Evolutionary conservation across 148 eudicot genomes (phyloP).

Genomic region (Dianthus caryophyllus): DNA sequence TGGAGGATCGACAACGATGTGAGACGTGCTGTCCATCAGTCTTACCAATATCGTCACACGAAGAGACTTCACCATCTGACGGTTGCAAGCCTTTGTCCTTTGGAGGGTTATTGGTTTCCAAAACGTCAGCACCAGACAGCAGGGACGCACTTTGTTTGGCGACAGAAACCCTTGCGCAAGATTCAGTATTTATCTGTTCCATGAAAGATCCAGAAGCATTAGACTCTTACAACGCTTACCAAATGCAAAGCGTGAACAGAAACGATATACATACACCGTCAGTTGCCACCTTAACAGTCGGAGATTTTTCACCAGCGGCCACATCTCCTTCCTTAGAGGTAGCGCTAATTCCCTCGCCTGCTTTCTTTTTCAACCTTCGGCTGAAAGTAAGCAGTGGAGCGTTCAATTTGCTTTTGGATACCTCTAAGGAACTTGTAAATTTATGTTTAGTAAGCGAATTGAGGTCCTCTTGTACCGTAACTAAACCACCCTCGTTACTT

Average conservation of each 20-base stretch:
- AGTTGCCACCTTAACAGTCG: conserved; percentile 10
- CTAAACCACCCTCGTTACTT: conserved; percentile 15
- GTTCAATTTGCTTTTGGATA: conserved; percentile 20
- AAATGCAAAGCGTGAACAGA: conserved; percentile 7
- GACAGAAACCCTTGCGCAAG: conserved; percentile 12
- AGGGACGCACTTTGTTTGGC: conserved; percentile 17
- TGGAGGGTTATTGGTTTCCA: background rate
- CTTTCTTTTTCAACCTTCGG: conserved; percentile 44
- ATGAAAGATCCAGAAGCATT: conserved; percentile 18
- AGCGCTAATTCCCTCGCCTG: conserved; percentile 15
- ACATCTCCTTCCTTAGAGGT: conserved; percentile 14
- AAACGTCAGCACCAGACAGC: background rate
- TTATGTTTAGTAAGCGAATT: conserved; percentile 15
- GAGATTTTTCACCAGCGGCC: conserved; percentile 10
- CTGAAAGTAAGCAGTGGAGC: conserved; percentile 41
- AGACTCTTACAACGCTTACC: conserved; percentile 3
- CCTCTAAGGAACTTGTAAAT: background rate
- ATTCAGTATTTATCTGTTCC: conserved; percentile 19
- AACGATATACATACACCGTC: conserved; percentile 1
- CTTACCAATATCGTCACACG: conserved; percentile 21
- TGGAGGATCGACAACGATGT: conserved; percentile 21
- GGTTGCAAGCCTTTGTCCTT: conserved; percentile 25
- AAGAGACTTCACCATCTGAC: conserved; percentile 27
- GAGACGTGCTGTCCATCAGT: conserved; percentile 22
- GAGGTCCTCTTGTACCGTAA: conserved; percentile 23